Conservation (phyloP, 2,329 filamentous ascomycete species). For the Clonostachys sp. region DNA sequence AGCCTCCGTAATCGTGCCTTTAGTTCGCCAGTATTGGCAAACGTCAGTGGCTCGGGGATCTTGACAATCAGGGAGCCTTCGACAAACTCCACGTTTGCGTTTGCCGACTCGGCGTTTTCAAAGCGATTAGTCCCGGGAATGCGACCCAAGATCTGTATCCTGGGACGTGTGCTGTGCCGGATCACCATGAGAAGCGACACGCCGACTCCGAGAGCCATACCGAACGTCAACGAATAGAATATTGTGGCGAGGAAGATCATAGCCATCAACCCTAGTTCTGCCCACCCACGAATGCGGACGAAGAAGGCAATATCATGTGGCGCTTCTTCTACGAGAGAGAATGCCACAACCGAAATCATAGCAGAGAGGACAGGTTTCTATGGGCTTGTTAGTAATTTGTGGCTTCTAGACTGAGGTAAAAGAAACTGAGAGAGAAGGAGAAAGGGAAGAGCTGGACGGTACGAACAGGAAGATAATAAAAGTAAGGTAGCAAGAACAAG, state of each 20-base stretch:
- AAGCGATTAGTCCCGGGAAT: slow-evolving; percentile 80
- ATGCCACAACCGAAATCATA: slow-evolving; percentile 94
- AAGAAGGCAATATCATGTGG: slow-evolving; percentile 93
- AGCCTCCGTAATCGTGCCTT: slow-evolving; percentile 78
- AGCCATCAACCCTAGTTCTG: slow-evolving; percentile 80
- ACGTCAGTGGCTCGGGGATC: slow-evolving; percentile 93
- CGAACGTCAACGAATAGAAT: slow-evolving; percentile 89
- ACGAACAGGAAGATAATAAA: slow-evolving; percentile 91
- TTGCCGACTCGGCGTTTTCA: slow-evolving; percentile 75
- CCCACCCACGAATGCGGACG: slow-evolving; percentile 76
- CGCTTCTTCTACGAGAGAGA: slow-evolving; percentile 90
- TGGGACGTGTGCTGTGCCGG: slow-evolving; percentile 82
- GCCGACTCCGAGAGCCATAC: slow-evolving; percentile 90
- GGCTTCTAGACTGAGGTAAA: neutral
- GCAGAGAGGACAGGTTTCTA: slow-evolving; percentile 90
- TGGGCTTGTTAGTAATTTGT: neutral
- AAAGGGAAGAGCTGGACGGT: neutral
- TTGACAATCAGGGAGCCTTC: slow-evolving; percentile 94
- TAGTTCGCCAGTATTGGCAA: slow-evolving; percentile 92
- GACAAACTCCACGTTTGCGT: slow-evolving; percentile 76
- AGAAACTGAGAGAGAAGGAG: neutral
- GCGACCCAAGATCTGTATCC: slow-evolving; percentile 93
- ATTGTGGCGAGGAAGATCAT: slow-evolving; percentile 90
- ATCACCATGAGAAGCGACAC: slow-evolving; percentile 87
- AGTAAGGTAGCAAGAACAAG: slow-evolving; percentile 79